Base-by-base conservation (phyloP, 352 stramenopile genomes). In the Pythium brassicae region DNA sequence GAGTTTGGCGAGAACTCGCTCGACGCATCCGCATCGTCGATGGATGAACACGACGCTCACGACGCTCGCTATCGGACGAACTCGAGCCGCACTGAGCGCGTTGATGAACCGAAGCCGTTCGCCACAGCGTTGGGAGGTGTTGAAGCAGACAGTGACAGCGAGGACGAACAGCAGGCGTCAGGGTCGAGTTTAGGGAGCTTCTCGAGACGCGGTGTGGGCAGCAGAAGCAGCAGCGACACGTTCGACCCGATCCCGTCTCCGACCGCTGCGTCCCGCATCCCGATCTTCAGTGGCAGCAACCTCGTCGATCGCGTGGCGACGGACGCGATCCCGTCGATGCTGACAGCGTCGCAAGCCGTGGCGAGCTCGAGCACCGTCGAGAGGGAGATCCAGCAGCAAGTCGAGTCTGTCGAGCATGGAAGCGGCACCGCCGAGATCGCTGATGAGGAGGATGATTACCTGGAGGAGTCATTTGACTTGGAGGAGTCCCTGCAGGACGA, bases 401-500 rank as follows among this genome's bases (percentile, higher is more conserved):
- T 50, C 12, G 37, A 50, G 7, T 19, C 49, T 14, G 9, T 63
- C 37, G 26, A 45, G 9, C 2, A 35, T 52, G 42, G 15, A 42
- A 37, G 53, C 57, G 49, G 19, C 51, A 32, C 53, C 3, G 54
- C 61, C 11, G 52, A 69, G 35, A 62, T 59, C 14, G 71, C 72
- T 6, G 66, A 76, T 5, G 76, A 53, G 22, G 65, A 79, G 22
- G 55, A 78, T 7, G 76, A 76, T 42, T 87, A 89, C 45, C 50
- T 87, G 55, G 78, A 86, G 44, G 80, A 88, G 25, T 91, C 78
- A 3, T 91, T 91, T 43, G 80, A 91, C 37, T 46, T 89, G 22
- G 76, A 91, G 27, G 80, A 91, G 47, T 91, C 80, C 2, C n/a
- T 90, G 12, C 73, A 84, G 20, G 74, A 86, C 19, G 74, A 83